These are phyloP conservation scores for Sutorius eximius DNA, from an alignment of 1,284 basidiomycete genomes.

Conservation along the genomic window DNA sequence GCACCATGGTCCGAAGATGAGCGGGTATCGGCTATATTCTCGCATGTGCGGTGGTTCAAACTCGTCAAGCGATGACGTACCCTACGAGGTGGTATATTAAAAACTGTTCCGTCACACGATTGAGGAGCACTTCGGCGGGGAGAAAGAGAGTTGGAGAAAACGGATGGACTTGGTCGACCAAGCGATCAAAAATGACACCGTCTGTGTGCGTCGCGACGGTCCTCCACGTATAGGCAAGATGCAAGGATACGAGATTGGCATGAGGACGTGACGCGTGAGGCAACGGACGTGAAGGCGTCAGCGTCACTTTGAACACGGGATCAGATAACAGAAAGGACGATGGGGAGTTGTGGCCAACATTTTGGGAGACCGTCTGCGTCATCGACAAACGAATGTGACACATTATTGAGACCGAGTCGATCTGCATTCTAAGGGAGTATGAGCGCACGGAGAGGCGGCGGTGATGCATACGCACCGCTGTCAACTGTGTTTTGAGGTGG, in stretches of 20 bases:
- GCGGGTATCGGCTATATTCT: constrained; percentile 62
- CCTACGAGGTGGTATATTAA: constrained; percentile 57
- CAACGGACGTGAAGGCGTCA: constrained; percentile 45
- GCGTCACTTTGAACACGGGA: constrained; percentile 39
- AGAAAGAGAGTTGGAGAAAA: constrained; percentile 52
- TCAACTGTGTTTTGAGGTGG: constrained; percentile 52
- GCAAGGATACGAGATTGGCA: constrained; percentile 46
- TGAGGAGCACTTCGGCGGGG: constrained; percentile 51
- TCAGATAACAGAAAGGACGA: constrained; percentile 10
- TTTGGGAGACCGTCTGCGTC: constrained; percentile 45
- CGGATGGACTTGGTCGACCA: constrained; percentile 32
- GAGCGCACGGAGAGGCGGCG: constrained; percentile 11
- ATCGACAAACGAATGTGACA: constrained; percentile 52
- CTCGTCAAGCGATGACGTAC: constrained; percentile 37
- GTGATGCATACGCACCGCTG: constrained; percentile 40
- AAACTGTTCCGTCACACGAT: constrained; percentile 54
- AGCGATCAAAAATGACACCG: constrained; percentile 1
- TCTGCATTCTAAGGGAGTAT: constrained; percentile 49
- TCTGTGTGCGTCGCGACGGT: constrained; percentile 23
- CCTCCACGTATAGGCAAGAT: constrained; percentile 55
- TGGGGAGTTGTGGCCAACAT: constrained; percentile 32
- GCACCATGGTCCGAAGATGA: constrained; percentile 68
- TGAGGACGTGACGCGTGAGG: constrained; percentile 36
- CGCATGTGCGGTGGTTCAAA: constrained; percentile 16
- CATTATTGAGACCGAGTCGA: constrained; percentile 53